Base-by-base conservation (phyloP, 1,284 basidiomycete species). In the Anthracocystis walkeri region DNA sequence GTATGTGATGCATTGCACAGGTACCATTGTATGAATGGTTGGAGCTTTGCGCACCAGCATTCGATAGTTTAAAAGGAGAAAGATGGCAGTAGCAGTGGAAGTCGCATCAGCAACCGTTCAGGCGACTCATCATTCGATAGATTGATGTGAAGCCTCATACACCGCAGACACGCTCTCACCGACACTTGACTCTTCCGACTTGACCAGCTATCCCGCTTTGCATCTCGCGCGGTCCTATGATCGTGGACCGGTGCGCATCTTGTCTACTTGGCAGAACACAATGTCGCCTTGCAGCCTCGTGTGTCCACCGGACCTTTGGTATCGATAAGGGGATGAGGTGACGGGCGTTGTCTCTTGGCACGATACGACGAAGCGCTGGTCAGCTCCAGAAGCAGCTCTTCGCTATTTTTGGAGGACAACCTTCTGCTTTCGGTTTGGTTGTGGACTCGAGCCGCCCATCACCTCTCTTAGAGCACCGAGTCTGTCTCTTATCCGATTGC, bases 391-490 rank as follows among this genome's bases (percentile, higher is more conserved):
- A 41, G 41, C 31, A 46, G 27, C 41, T 3, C 35, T 8, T 40
- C 29, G 45, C 25, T 44, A 29, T 33, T 58, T 29, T 25, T 7
- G 33, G 67, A 71, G 68, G 68, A 65, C 68, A 71, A 66, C 69
- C 64, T 60, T 49, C 46, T 42, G 57, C 31, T 42, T 51, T 56
- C 57, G 60, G 35, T 38, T 51, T 44, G 60, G 52, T 18, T n/a
- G 46, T 12, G 16, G 4, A 29, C 57, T 59, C 21, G 52, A 53
- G 53, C 46, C 31, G 52, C 57, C 64, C 21, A 21, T 50, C 60
- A 44, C 49, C 57, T 72, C 64, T 72, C 66, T 51, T 83, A 83
- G 81, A 82, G 81, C 80, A 81, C 81, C 78, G 81, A 83, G 81
- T 72, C 58, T 72, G 54, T 67, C 53, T 66, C 59, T 25, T 48